Evolutionary conservation across 305 asterid genomes (phyloP), one percentile per base, ranked within the genome.

Genomic region (Fraxinus greggii): DNA sequence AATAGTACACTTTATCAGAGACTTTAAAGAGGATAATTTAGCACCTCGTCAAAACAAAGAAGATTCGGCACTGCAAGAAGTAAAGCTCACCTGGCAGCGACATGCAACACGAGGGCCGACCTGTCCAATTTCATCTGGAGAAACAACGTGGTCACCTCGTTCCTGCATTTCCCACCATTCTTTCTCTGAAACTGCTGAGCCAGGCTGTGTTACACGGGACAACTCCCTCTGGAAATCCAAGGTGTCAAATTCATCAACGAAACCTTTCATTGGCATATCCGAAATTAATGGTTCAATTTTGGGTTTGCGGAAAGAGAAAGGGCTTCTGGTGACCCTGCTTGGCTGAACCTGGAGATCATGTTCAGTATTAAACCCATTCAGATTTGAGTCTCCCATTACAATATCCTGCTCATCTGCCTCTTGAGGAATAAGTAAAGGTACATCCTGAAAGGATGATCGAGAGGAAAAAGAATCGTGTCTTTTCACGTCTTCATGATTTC

Each of bases 161-260:
- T 95, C 98, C 90, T 93, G 99, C 82, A 88, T 84, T 88, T 95
- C 99, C 98, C 98, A 94, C 99, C 98, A 94, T 81, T 92, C 94
- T 21, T 79, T 89, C 82, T 86, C 91, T 8, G 89, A 79, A 84
- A 84, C 81, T 76, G 84, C 91, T 31, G 83, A 36, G 48, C 90
- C 91, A 82, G 88, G 87, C 80, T 85, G 92, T 86, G 82, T 85
- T 78, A 87, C 73, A 82, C 82, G 92, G 78, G 96, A 88, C 80
- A 91, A 79, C 76, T 87, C 86, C 77, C 86, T 86, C 78, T 83
- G 91, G 85, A 45, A 74, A 86, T 89, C 90, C 75, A 75, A 63
- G 81, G 85, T 17, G 82, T 81, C 90, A 21, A 51, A 86, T 79
- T 94, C 98, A 90, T 94, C 99, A 87, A 92, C 98, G 83, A 94